phyloP scores from a whole-genome alignment of 768 basidiomycete species.

The Kwoniella dendrophila region DNA sequence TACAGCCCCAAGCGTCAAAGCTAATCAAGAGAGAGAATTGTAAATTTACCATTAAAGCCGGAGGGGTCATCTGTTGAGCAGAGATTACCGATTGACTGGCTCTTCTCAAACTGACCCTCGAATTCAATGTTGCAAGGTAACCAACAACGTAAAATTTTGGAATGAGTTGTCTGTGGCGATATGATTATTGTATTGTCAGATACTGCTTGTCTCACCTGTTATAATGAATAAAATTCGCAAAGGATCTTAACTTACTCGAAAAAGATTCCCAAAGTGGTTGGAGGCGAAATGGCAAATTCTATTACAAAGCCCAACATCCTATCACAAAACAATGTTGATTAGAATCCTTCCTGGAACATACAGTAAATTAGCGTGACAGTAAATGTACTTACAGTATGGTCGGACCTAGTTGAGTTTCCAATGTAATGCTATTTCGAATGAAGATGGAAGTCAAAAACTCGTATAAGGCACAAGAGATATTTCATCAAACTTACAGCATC shows the following conservation, averaged over 20 bases:
- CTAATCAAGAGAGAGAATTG: not conserved
- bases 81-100: not conserved
- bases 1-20: too few relatives aligned
- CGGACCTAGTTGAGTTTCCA: slow-evolving; percentile 22
- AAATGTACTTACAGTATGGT: slow-evolving; percentile 14
- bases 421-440: slow-evolving; percentile 11
- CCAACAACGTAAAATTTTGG: slow-evolving; percentile 25
- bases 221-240: too few relatives aligned
- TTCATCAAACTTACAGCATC: slow-evolving; percentile 9
- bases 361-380: not conserved
- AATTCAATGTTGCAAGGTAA: slow-evolving; percentile 22
- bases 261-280: slow-evolving; percentile 14
- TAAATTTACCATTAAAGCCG: not conserved
- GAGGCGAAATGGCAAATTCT: slow-evolving; percentile 27
- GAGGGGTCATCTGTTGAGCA: not conserved
- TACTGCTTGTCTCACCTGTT: not conserved
- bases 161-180: slow-evolving; percentile 12
- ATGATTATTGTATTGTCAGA: not conserved
- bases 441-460: not conserved
- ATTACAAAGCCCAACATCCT: slow-evolving; percentile 19
- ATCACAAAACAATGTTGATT: not conserved
- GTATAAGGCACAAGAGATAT: not conserved
- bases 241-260: slow-evolving; percentile 18
- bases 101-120: slow-evolving; percentile 14
- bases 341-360: not conserved